phyloP scores from a whole-genome alignment of 1,284 basidiomycete species.

The Cryptococcus wingfieldii region DNA sequence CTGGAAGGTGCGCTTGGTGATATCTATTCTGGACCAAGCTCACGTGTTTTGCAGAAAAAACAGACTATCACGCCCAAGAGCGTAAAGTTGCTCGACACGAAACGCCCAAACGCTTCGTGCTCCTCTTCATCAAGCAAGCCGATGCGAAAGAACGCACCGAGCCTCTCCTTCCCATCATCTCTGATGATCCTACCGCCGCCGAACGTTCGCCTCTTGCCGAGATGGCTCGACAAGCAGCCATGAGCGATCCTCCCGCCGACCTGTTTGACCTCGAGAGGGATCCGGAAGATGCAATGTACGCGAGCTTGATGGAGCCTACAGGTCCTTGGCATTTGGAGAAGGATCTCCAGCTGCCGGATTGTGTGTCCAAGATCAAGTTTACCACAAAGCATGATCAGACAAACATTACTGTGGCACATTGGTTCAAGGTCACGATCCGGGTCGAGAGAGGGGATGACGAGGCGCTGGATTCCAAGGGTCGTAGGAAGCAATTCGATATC shows the following conservation, averaged over 20 bases:
- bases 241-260: conserved; percentile 33
- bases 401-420: conserved; percentile 74
- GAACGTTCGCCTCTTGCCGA: conserved; percentile 49
- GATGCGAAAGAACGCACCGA: conserved; percentile 46
- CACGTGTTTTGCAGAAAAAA: conserved; percentile 57
- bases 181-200: conserved; percentile 49
- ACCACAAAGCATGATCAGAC: conserved; percentile 78
- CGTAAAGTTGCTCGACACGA: conserved; percentile 72
- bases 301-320: conserved; percentile 52
- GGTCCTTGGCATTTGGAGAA: conserved; percentile 58
- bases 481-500: conserved; percentile 78
- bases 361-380: conserved; percentile 59
- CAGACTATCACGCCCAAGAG: conserved; percentile 71
- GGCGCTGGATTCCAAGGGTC: conserved; percentile 63
- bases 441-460: conserved; percentile 74
- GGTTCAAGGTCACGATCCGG: conserved; percentile 75
- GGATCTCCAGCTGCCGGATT: conserved; percentile 50
- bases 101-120: conserved; percentile 60
- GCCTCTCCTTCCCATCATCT: conserved; percentile 56
- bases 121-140: conserved; percentile 64
- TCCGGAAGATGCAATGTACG: conserved; percentile 49
- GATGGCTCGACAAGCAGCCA: conserved; percentile 39
- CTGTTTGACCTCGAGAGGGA: conserved; percentile 19
- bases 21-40: conserved; percentile 7
- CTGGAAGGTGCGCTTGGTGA: conserved; percentile 65